Conservation (phyloP, 352 stramenopile genomes). For the Globisporangium okanoganense region DNA sequence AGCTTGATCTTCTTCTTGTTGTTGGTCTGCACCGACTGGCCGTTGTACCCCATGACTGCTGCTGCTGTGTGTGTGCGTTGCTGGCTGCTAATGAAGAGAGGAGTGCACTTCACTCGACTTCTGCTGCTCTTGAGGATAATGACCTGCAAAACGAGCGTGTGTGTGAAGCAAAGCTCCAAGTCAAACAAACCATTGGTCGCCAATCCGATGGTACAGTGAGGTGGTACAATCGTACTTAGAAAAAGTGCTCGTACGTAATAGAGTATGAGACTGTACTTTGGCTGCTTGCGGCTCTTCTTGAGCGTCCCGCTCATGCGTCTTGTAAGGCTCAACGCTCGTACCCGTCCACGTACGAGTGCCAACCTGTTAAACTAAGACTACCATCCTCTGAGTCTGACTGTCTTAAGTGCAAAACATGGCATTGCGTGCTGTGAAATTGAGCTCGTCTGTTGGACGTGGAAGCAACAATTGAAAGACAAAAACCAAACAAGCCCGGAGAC, state of each 20-base stretch:
- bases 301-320: background rate
- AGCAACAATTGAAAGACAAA: no score
- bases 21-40: slow-evolving; percentile 64
- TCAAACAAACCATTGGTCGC: slow-evolving; percentile 21
- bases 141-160: slow-evolving; percentile 8
- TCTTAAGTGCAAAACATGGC: no score
- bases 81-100: background rate
- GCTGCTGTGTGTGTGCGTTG: slow-evolving; percentile 9
- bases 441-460: no score
- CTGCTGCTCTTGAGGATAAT: slow-evolving; percentile 2
- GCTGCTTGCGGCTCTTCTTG: background rate
- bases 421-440: no score
- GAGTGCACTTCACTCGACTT: background rate
- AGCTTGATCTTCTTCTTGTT: slow-evolving; percentile 90
- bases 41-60: slow-evolving; percentile 42
- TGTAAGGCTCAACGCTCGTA: no score
- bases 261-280: background rate
- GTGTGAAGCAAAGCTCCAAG: slow-evolving; percentile 15
- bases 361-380: no score
- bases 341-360: no score
- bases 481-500: no score
- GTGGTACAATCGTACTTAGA: slow-evolving; percentile 21
- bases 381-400: no score
- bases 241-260: background rate
- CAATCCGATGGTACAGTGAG: slow-evolving; percentile 25